Evolutionary conservation across 176 grass and related monocot species (phyloP).

Genomic region (Carex scoparia): DNA sequence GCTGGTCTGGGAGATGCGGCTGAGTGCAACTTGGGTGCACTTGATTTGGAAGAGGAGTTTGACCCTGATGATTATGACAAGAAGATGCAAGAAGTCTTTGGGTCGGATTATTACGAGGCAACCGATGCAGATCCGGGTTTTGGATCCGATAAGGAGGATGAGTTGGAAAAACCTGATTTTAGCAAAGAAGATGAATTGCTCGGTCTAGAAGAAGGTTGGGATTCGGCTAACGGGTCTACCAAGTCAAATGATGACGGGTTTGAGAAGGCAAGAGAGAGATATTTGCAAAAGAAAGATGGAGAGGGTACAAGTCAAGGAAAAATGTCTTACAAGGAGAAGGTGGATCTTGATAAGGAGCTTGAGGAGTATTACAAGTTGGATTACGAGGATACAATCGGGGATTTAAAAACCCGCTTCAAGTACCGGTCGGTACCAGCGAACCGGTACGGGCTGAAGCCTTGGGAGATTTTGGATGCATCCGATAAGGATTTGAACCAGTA

Average conservation of each 20-base stretch:
- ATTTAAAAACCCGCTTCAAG: conserved; percentile 92
- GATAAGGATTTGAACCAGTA: conserved; percentile 87
- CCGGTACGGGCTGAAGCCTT: conserved; percentile 46
- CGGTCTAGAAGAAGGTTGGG: conserved; percentile 53
- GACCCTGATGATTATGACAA: conserved; percentile 81
- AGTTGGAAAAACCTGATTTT: conserved; percentile 74
- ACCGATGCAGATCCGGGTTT: conserved; percentile 66
- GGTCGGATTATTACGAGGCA: conserved; percentile 59
- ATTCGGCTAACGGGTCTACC: conserved; percentile 14
- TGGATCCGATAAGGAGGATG: conserved; percentile 48
- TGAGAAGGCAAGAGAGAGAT: conserved; percentile 26
- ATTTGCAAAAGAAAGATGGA: conserved; percentile 28
- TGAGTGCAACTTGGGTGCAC: conserved; percentile 49
- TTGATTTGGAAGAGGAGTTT: conserved; percentile 90
- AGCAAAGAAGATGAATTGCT: conserved; percentile 87
- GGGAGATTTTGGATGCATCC: conserved; percentile 53
- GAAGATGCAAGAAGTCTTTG: conserved; percentile 78
- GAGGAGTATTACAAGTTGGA: conserved; percentile 95
- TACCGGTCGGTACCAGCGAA: conserved; percentile 63
- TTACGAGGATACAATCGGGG: conserved; percentile 87
- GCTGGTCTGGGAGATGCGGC: conserved; percentile 50
- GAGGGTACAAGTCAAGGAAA: conserved; percentile 27
- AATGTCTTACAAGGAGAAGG: conserved; percentile 71
- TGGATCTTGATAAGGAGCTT: conserved; percentile 88
- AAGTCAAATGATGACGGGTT: conserved; percentile 29